These are phyloP conservation scores for Penicillium canescens DNA, from an alignment of 495 filamentous ascomycete genomes.

Conservation along the genomic window DNA sequence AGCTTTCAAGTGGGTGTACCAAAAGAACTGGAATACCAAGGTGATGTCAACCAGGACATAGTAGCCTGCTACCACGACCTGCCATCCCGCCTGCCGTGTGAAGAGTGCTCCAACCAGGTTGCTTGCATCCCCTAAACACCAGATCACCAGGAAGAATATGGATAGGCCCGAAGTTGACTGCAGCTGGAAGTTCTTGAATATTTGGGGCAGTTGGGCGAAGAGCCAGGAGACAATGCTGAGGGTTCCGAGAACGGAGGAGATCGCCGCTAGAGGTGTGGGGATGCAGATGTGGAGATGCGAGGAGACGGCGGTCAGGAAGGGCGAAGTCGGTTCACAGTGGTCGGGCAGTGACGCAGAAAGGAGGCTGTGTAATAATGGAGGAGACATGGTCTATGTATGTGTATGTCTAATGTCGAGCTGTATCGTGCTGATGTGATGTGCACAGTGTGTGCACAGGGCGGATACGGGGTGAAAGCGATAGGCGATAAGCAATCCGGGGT, in stretches of 20 bases:
- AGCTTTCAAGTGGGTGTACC: constrained; percentile 60
- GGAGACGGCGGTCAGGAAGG: constrained; percentile 59
- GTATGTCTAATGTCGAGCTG: not conserved
- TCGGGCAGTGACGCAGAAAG: constrained; percentile 45
- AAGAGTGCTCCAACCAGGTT: constrained; percentile 67
- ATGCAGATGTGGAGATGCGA: constrained; percentile 64
- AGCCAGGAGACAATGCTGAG: constrained; percentile 71
- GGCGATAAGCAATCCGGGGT: constrained; percentile 1
- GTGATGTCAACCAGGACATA: constrained; percentile 68
- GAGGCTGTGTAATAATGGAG: constrained; percentile 30
- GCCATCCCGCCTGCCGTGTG: constrained; percentile 69
- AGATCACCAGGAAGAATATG: constrained; percentile 68
- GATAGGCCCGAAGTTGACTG: constrained; percentile 69
- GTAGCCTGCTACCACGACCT: constrained; percentile 66
- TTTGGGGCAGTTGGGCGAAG: constrained; percentile 76
- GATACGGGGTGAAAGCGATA: not conserved
- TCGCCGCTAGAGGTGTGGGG: constrained; percentile 63
- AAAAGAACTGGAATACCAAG: constrained; percentile 65
- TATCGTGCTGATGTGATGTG: not conserved
- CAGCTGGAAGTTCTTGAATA: constrained; percentile 68
- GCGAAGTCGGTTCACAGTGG: constrained; percentile 63
- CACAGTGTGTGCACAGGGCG: not conserved
- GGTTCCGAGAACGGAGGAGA: constrained; percentile 64
- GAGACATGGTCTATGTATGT: constrained; percentile 25
- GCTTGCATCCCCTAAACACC: constrained; percentile 68